Conservation (phyloP, 805 yeast species). For the Zygosaccharomyces bisporus region DNA sequence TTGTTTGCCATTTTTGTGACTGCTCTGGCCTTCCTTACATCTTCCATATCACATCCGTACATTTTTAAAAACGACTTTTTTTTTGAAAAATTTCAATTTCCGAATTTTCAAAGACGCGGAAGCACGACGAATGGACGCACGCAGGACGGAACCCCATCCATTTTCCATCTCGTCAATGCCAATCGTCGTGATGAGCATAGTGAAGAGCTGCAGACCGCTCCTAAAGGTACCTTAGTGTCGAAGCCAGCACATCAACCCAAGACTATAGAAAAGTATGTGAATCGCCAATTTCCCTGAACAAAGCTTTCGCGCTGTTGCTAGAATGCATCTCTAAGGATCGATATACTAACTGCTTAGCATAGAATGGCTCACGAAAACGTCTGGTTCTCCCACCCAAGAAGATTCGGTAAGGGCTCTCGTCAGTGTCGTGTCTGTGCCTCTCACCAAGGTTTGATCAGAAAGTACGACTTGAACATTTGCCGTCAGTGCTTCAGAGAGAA, state of each 20-base stretch:
- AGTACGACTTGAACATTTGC: slow-evolving; percentile 98
- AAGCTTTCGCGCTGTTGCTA: neutral
- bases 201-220: neutral
- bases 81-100: neutral
- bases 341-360: slow-evolving; percentile 29
- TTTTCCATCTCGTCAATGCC: slow-evolving; percentile 1
- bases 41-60: neutral
- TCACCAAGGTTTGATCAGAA: slow-evolving; percentile 99
- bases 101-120: neutral
- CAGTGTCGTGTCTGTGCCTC: slow-evolving; percentile 99
- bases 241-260: slow-evolving; percentile 5
- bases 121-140: neutral
- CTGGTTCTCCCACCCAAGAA: slow-evolving; percentile 99
- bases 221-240: neutral
- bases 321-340: neutral
- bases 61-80: neutral
- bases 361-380: slow-evolving; percentile 99
- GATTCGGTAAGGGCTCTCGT: slow-evolving; percentile 99
- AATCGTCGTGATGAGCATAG: neutral
- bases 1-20: no score
- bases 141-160: neutral
- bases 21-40: neutral
- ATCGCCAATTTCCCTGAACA: neutral
- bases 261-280: slow-evolving; percentile 1
- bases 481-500: slow-evolving; percentile 99